These are phyloP conservation scores for Trapa bicornis DNA, from an alignment of 345 rosid genomes.

Conservation along the genomic window DNA sequence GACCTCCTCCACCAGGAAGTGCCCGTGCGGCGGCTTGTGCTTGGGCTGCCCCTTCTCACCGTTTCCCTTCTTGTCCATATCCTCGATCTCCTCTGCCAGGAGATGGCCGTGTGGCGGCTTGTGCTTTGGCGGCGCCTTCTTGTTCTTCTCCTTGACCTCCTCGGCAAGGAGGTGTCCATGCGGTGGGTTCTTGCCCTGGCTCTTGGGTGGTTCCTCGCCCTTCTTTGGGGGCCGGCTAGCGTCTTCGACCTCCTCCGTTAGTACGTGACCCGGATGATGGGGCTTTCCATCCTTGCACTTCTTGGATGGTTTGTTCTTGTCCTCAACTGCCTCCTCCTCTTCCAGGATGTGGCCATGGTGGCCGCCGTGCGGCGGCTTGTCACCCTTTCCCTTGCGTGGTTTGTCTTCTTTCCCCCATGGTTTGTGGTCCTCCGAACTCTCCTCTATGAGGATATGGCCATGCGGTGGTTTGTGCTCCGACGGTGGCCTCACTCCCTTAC, in stretches of 20 bases:
- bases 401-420: neutral
- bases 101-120: no score
- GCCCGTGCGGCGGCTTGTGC: no score
- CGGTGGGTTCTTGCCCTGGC: neutral
- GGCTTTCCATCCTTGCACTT: constrained; percentile 5
- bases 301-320: constrained; percentile 2
- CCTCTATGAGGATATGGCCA: neutral
- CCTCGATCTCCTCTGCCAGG: no score
- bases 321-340: neutral
- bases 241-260: constrained; percentile 13
- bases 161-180: neutral
- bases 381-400: neutral
- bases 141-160: no score
- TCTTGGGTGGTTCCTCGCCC: constrained; percentile 7
- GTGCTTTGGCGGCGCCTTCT: no score
- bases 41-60: no score
- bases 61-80: neutral
- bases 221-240: constrained; percentile 1
- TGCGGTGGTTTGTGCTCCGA: no score
- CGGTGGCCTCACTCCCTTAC: no score
- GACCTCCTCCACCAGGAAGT: no score
- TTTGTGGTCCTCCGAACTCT: neutral
- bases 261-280: constrained; percentile 7
- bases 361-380: constrained; percentile 3
- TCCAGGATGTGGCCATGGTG: constrained; percentile 1